Conservation (phyloP, 2,329 filamentous ascomycete species). For the Aspergillus eucalypticola region DNA sequence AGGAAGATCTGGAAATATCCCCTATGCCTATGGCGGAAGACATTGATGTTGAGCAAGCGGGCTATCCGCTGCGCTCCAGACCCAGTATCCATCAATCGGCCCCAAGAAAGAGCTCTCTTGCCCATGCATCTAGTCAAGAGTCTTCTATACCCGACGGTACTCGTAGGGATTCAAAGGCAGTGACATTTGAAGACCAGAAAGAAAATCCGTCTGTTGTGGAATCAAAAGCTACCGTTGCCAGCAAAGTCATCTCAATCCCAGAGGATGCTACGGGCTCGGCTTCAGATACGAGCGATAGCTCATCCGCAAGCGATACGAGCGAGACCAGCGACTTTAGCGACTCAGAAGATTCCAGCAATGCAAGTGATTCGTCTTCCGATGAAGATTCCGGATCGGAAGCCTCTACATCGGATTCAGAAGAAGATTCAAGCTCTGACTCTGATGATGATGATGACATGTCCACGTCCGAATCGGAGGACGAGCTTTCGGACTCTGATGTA, state of each 20-base stretch:
- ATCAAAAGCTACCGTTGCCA: slow-evolving; percentile 14
- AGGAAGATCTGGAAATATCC: slow-evolving; percentile 43
- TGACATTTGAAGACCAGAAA: slow-evolving; percentile 32
- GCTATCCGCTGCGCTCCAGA: slow-evolving; percentile 18
- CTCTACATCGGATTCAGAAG: slow-evolving; percentile 32
- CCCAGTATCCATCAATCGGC: slow-evolving; percentile 3
- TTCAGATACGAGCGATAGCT: slow-evolving; percentile 12
- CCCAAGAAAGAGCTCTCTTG: slow-evolving; percentile 15
- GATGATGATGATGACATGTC: slow-evolving; percentile 21
- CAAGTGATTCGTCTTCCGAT: slow-evolving; percentile 10
- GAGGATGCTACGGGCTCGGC: slow-evolving; percentile 17
- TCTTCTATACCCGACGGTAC: slow-evolving; percentile 24
- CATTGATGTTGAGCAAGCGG: slow-evolving; percentile 16
- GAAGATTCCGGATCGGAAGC: slow-evolving; percentile 40
- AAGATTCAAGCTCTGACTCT: slow-evolving; percentile 29
- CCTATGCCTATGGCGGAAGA: slow-evolving; percentile 24
- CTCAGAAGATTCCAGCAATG: slow-evolving; percentile 29
- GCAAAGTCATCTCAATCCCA: slow-evolving; percentile 17
- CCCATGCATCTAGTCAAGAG: slow-evolving; percentile 17
- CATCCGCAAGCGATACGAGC: slow-evolving; percentile 25
- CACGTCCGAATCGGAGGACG: slow-evolving; percentile 39
- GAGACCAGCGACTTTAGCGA: slow-evolving; percentile 20
- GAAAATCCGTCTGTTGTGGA: slow-evolving; percentile 13
- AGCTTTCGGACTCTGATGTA: slow-evolving; percentile 16
- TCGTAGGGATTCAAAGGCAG: slow-evolving; percentile 34